These are phyloP conservation scores for Oryza brachyantha DNA, from an alignment of 176 grass and related monocot genomes.

Conservation along the genomic window DNA sequence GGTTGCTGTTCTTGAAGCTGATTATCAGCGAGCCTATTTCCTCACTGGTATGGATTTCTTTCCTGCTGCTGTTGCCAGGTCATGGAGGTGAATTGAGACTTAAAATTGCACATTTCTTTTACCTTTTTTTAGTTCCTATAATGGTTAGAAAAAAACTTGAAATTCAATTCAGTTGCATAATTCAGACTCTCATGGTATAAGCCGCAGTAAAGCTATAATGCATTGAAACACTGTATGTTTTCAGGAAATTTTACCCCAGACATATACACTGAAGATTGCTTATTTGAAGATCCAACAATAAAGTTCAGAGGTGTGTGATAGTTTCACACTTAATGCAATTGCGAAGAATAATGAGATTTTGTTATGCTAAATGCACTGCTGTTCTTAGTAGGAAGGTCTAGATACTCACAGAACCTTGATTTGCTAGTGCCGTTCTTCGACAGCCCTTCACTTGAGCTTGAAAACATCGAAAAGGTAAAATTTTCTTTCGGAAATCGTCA, in stretches of 20 bases:
- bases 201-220: background rate
- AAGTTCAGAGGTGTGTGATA: constrained; percentile 54
- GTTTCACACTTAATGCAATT: background rate
- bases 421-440: constrained; percentile 83
- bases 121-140: background rate
- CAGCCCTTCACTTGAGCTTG: constrained; percentile 64
- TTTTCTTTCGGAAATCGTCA: background rate
- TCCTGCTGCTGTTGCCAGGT: background rate
- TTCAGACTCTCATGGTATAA: background rate
- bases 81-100: background rate
- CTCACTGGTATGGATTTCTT: constrained; percentile 56
- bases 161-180: too few species aligned
- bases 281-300: constrained; percentile 93
- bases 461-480: constrained; percentile 58
- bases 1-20: constrained; percentile 52
- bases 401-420: constrained; percentile 73
- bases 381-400: constrained; percentile 45
- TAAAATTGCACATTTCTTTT: background rate
- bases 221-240: background rate
- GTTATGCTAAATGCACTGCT: background rate
- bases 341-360: background rate
- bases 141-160: background rate
- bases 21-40: constrained; percentile 82
- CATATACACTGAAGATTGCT: constrained; percentile 72
- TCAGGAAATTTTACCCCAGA: constrained; percentile 65